phyloP scores from a whole-genome alignment of 2,329 filamentous ascomycete species.

The Epicoccum sorghinum region DNA sequence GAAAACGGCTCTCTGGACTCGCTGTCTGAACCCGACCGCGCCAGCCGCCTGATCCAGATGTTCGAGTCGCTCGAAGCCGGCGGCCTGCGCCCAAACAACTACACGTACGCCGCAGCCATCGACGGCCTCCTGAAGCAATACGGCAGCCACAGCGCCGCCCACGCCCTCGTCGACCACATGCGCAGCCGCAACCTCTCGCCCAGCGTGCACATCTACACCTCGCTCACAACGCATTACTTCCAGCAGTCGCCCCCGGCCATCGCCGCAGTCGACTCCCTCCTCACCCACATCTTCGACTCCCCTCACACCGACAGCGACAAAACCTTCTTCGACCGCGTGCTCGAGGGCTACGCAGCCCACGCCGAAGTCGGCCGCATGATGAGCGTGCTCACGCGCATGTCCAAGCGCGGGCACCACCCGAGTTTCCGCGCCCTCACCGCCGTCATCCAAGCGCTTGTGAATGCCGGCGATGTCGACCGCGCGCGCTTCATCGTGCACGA shows the following conservation, averaged over 20 bases:
- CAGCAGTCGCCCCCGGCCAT: constrained; percentile 63
- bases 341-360: constrained; percentile 68
- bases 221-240: constrained; percentile 73
- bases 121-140: constrained; percentile 63
- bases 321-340: constrained; percentile 71
- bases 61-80: constrained; percentile 62
- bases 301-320: constrained; percentile 53
- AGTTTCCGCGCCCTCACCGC: constrained; percentile 50
- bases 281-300: constrained; percentile 52
- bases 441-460: constrained; percentile 48
- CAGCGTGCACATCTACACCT: constrained; percentile 74
- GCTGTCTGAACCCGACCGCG: constrained; percentile 57
- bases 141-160: constrained; percentile 58
- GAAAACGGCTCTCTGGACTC: constrained; percentile 55
- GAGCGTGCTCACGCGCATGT: constrained; percentile 49
- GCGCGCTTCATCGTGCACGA: constrained; percentile 46
- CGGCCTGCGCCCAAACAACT: constrained; percentile 64
- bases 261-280: constrained; percentile 63
- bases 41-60: constrained; percentile 58
- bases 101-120: constrained; percentile 73
- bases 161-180: constrained; percentile 69
- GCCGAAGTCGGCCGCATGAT: constrained; percentile 58
- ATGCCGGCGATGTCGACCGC: constrained; percentile 43
- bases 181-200: constrained; percentile 57
- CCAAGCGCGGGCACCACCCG: constrained; percentile 48